Evolutionary conservation across 805 yeast species (phyloP), one percentile per base, ranked within the genome.

Genomic region (Yarrowia hollandica): DNA sequence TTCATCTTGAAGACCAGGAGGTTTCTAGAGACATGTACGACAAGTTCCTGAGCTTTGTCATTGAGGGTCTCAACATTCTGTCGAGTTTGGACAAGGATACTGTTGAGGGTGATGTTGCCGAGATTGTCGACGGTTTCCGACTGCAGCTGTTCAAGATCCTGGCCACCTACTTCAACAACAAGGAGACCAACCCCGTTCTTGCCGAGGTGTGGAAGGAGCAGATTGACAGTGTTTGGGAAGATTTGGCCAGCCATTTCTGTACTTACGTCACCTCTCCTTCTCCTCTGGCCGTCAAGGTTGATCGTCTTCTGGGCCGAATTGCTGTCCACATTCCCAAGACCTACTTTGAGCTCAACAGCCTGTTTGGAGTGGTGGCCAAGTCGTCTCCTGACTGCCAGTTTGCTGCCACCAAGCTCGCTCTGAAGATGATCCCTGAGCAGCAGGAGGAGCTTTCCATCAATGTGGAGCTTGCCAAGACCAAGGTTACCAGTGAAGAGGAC

Each of bases 391-490:
- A 48, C n/a, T 50, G 61, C 11, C 63, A 62, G 9, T 39, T 61
- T 4, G 60, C 60, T 6, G 62, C 59, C 8, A 60, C 61, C 41
- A 59, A 31, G 14, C 75, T 63, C 11, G 59, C 65, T 21, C 58
- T 61, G 12, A 56, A 52, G 39, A 25, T 60, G 30, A 58, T 64
- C 31, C 62, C 65, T 2, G 30, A 38, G 12, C 58, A 54, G 16
- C 67, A 65, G 37, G 65, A 64, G 44, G 65, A 65, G 30, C 46
- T 63, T 3, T 64, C 71, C 33, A 65, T 72, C 19, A 71, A 69
- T 19, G 68, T 79, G 18, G 82, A 80, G 67, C 74, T 85, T 72
- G 60, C 61, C 25, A 59, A 61, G 56, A 69, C 77, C 10, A 71
- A 65, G n/a, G 62, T 71, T 7, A 61, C 61, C 15, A 69, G 61